These are phyloP conservation scores for Gorgonomyces haynaldii DNA, from an alignment of 192 early-diverging fungal species.

Conservation along the genomic window DNA sequence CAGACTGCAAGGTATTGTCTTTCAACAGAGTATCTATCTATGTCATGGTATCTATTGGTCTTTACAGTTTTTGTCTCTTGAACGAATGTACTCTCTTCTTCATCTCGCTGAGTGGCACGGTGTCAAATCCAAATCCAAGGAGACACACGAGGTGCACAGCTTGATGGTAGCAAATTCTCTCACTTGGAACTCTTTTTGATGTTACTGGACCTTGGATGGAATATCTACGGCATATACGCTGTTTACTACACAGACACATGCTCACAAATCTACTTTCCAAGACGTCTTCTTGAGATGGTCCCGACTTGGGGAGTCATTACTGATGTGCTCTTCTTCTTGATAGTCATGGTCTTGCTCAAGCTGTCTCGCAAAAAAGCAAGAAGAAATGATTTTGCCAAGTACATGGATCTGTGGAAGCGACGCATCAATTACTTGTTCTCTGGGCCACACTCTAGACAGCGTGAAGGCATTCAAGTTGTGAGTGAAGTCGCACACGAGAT, in stretches of 20 bases:
- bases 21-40: neutral
- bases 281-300: constrained; percentile 13
- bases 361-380: constrained; percentile 1
- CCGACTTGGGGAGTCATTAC: constrained; percentile 14
- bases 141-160: constrained; percentile 4
- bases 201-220: constrained; percentile 2
- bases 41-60: neutral
- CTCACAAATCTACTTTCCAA: neutral
- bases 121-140: constrained; percentile 14
- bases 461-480: constrained; percentile 15
- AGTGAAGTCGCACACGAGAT: constrained; percentile 19
- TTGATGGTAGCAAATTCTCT: no score
- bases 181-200: neutral
- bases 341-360: constrained; percentile 8
- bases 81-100: neutral
- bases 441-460: no score
- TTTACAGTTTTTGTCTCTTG: neutral
- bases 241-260: neutral
- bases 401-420: constrained; percentile 17
- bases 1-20: neutral
- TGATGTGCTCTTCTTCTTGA: constrained; percentile 6
- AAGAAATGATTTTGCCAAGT: constrained; percentile 3
- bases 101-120: constrained; percentile 23
- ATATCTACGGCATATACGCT: constrained; percentile 17
- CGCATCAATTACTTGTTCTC: constrained; percentile 12